These are phyloP conservation scores for Yarrowia yakushimensis DNA, from an alignment of 805 yeast genomes.

Conservation along the genomic window DNA sequence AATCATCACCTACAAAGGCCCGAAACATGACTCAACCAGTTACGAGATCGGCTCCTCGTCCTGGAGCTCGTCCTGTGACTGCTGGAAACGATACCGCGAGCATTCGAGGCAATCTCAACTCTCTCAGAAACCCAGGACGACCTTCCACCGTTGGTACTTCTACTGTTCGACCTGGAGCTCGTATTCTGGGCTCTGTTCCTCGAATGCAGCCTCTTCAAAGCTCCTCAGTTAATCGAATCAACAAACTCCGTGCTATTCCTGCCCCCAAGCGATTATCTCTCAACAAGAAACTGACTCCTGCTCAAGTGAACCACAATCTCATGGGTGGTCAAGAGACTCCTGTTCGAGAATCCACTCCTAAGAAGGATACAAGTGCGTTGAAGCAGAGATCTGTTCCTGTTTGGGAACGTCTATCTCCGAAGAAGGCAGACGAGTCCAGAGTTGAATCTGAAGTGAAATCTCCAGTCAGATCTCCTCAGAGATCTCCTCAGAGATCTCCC, in stretches of 20 bases:
- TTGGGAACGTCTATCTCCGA: slow-evolving; percentile 2
- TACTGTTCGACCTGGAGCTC: not conserved
- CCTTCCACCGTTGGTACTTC: not conserved
- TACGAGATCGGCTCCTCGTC: not conserved
- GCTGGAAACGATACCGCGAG: not conserved
- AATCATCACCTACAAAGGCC: not conserved
- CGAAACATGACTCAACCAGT: not conserved
- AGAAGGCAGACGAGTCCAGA: not conserved
- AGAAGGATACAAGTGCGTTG: not conserved
- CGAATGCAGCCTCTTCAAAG: slow-evolving; percentile 10
- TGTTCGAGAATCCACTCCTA: not conserved
- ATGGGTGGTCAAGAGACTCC: slow-evolving; percentile 15
- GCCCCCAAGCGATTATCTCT: not conserved
- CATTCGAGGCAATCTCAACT: not conserved
- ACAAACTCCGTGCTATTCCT: not conserved
- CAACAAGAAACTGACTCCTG: slow-evolving; percentile 1
- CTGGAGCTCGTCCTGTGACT: not conserved
- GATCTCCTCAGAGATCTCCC: not conserved
- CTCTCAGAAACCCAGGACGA: not conserved
- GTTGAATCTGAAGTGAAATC: not conserved
- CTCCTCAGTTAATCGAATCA: not conserved
- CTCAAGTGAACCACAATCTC: slow-evolving; percentile 4
- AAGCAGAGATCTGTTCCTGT: not conserved
- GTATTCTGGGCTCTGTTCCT: not conserved
- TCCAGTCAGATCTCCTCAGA: not conserved